Base-by-base conservation (phyloP, 2,329 filamentous ascomycete species). In the Penicillium brevicompactum region DNA sequence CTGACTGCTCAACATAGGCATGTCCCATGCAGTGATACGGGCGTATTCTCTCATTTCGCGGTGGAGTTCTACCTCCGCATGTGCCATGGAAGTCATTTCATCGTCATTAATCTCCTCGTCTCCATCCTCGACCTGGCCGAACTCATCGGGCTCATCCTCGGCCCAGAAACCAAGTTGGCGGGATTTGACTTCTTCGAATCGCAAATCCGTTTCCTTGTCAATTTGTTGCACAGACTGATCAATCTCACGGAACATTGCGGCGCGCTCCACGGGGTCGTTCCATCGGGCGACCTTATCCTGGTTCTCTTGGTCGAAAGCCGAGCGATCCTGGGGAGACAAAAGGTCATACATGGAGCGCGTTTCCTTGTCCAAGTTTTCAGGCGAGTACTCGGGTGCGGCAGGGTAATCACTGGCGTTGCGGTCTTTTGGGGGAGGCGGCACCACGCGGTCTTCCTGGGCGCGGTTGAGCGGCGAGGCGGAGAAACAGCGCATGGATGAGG, bases 1-100 rank as follows among this genome's bases (percentile, higher is more conserved):
- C 90, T 74, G 84, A 96, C 92, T 90, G 55, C 87, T 86, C 57
- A 99, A 80, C 59, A 96, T 78, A 9, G 94, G 94, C 88, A 99
- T 90, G 75, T 99, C 94, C 92, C 94, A 99, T 22, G 92, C 91
- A 45, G 90, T 87, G 64, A 96, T 81, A 49, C 94, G 84, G 46
- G 90, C 87, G 73, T 96, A 97, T 68, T 96, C 87, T 79, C 94
- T 84, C 71, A 93, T 82, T 75, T 97, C 92, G 60, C 93, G 84
- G 67, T 95, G 87, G 73, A 94, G 84, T 67, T 97, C 91, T 64
- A 99, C 78, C 78, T 97, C 92, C 50, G 83, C 87, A 75, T 99
- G 92, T 1, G 87, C 94, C 73, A 91, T 82, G 49, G 85, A 85
- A 56, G 89, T 89, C 56, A 99, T 89, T 71, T 96, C 92, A 69